Base-by-base conservation (phyloP, 2,329 filamentous ascomycete species). In the Neofusicoccum parvum region DNA sequence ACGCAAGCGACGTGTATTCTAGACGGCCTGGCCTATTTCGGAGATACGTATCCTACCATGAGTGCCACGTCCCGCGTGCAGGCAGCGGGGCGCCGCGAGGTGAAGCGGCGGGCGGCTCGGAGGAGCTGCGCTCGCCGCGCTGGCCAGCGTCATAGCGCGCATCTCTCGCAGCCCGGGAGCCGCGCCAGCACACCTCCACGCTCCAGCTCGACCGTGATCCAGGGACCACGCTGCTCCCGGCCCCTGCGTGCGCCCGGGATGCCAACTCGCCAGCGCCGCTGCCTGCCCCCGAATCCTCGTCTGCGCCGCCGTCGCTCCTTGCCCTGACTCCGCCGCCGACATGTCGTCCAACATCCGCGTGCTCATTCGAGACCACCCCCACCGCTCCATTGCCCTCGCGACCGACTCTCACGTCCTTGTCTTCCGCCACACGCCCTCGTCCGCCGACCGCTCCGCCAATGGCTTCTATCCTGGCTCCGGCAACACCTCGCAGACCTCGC, bases 301-400 rank as follows among this genome's bases (percentile, higher is more conserved):
- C 49, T 46, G 50, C 58, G 43, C 51, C 49, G 43, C 51, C 51
- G 51, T 45, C 60, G 34, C 53, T 51, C 37, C 41, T 54, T 50
- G 34, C 39, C 46, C 39, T 34, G n/a, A 34, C 37, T 36, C 11
- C 34, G 14, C 64, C 53, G 36, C 34, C 65, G 54, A 39, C 46
- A 67, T 60, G 65, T 45, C 72, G 71, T 77, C 77, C 74, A 76
- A 74, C 67, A 90, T 92, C 80, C 90, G 90, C 73, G 88, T 97
- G 67, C 86, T 95, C 73, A 88, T 96, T 77, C 50, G 58, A 80
- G 93, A 97, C 75, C 88, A 92, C 74, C 92, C 92, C 70, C 88
- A 92, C 76, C 91, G 94, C 70, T 91, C 92, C 70, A 92, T 98
- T 76, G 92, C 92, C 69, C 89, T 98, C 70, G 90, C 90, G 43